phyloP scores from a whole-genome alignment of 352 stramenopile genomes.

The Globisporangium acanthophoron region DNA sequence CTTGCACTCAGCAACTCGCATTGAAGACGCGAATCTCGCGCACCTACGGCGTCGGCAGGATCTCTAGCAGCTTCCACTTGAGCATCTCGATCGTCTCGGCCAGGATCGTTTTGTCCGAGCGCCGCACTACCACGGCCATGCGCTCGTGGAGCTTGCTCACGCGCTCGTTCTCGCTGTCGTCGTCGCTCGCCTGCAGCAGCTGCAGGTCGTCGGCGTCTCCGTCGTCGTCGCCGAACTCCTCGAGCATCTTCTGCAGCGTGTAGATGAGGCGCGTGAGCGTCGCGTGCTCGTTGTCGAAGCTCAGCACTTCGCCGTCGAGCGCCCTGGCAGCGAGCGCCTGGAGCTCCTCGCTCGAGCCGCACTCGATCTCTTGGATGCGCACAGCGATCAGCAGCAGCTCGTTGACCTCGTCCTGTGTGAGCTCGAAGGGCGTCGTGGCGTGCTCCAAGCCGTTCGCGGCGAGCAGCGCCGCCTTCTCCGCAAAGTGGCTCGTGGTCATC shows the following conservation, averaged over 20 bases:
- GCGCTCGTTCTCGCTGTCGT: conserved; percentile 10
- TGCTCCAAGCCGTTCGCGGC: conserved; percentile 53
- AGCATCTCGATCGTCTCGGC: conserved; percentile 61
- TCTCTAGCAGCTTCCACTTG: conserved; percentile 60
- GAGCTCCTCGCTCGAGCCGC: conserved; percentile 33
- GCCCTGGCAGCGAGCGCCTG: conserved; percentile 28
- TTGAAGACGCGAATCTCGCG: conserved; percentile 6
- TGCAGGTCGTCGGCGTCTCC: conserved; percentile 43
- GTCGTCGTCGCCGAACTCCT: conserved; percentile 40
- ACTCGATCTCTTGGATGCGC: conserved; percentile 66
- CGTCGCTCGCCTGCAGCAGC: conserved; percentile 23
- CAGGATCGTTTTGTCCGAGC: conserved; percentile 62
- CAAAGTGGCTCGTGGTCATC: conserved; percentile 30
- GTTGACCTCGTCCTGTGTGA: conserved; percentile 55
- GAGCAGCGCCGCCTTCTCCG: conserved; percentile 43
- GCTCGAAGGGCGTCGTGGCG: conserved; percentile 52
- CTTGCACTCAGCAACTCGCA: background rate
- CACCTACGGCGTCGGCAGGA: conserved; percentile 30
- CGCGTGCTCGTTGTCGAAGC: conserved; percentile 42
- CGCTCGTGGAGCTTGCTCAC: conserved; percentile 26
- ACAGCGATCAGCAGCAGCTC: conserved; percentile 56
- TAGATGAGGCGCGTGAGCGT: conserved; percentile 53
- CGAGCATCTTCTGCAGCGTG: conserved; percentile 54
- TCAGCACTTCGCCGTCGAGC: conserved; percentile 53
- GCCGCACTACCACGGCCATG: conserved; percentile 51